Evolutionary conservation across 192 early-diverging fungal genomes (phyloP), one percentile per base, ranked within the genome.

Genomic region (Coemansia javaensis): DNA sequence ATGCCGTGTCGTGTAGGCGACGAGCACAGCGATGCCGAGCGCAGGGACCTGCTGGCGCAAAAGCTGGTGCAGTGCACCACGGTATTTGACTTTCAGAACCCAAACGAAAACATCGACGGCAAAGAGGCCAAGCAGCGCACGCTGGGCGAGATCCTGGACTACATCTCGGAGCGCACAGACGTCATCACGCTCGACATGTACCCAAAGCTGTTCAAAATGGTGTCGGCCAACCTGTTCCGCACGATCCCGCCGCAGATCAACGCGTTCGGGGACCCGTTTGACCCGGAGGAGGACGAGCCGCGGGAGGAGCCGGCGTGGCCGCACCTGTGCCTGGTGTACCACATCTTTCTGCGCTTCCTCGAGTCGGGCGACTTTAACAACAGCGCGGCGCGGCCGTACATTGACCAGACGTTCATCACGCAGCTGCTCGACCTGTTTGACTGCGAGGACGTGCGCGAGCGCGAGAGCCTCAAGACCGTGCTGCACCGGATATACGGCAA

Each of bases 211-310:
- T 87, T 99, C 46, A 82, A 79, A 35, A 99, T 99, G 97, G 93
- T 98, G 59, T 81, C 90, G 20, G 80, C 82, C 3, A 99, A 99
- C 75, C 77, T 99, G 15, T 98, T 99, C 72, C 82, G 97, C 37
- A 90, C 94, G 3, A 90, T 98, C 17, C 90, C 97, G 9, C 97
- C 97, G 1, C 92, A 91, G 75, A 85, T 93, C 28, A 96, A 93
- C 55, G 91, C 91, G 17, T 84, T 81, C 33, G 96, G 93, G 33
- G 97, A 97, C 47, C 93, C 89, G 15, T 99, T 92, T 57, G 97
- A 99, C 70, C 95, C 97, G 8, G 97, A 99, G 58, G 97, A 99
- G 50, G 97, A 99, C 66, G 97, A 99, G 64, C 97, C 97, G 5
- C 90, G 93, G 3, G 75, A 98, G 39, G 97, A 99, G 65, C 70